A percentile compares a stretch with the other conserved stretches of the same genome.
Conservation (phyloP, 352 stramenopile genomes). For the Pythium guiyangense region DNA sequence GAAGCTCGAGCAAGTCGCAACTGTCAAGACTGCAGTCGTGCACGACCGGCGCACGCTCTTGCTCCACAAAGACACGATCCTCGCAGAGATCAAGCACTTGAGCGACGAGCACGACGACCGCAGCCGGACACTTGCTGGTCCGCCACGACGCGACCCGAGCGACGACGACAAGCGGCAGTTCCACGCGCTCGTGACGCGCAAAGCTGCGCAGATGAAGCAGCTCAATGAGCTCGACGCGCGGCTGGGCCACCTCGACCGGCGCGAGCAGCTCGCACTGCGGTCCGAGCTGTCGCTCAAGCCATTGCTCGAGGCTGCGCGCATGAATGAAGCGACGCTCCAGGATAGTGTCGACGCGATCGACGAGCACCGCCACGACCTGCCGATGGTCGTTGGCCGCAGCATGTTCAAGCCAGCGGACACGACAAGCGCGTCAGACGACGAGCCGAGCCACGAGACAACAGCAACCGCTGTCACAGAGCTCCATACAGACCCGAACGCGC, state of each 20-base stretch:
- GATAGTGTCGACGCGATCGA: conserved; percentile 24
- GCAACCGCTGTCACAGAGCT: conserved; percentile 15
- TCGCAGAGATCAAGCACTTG: conserved; percentile 51
- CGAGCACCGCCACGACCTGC: conserved; percentile 31
- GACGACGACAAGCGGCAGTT: conserved; percentile 61
- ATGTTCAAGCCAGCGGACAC: conserved; percentile 26
- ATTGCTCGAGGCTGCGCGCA: conserved; percentile 26
- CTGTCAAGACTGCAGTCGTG: conserved; percentile 30
- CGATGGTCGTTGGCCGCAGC: conserved; percentile 50
- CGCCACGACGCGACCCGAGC: conserved; percentile 52
- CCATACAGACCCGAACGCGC: conserved; percentile 23
- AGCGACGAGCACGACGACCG: conserved; percentile 43
- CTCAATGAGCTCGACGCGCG: conserved; percentile 38
- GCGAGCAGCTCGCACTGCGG: conserved; percentile 30
- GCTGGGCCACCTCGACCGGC: conserved; percentile 40
- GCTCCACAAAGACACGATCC: conserved; percentile 37
- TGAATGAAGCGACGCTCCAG: conserved; percentile 19
- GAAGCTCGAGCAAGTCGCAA: conserved; percentile 42
- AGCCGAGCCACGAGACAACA: not conserved
- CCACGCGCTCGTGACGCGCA: conserved; percentile 42
- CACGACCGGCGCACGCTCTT: conserved; percentile 43
- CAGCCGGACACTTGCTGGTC: conserved; percentile 38
- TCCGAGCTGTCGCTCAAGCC: conserved; percentile 36
- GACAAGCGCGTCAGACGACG: not conserved
- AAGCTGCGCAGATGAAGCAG: conserved; percentile 41